A percentile compares a stretch with the other conserved stretches of the same genome.
phyloP scores from a whole-genome alignment of 1,284 basidiomycete species.

The Irpex sp. region DNA sequence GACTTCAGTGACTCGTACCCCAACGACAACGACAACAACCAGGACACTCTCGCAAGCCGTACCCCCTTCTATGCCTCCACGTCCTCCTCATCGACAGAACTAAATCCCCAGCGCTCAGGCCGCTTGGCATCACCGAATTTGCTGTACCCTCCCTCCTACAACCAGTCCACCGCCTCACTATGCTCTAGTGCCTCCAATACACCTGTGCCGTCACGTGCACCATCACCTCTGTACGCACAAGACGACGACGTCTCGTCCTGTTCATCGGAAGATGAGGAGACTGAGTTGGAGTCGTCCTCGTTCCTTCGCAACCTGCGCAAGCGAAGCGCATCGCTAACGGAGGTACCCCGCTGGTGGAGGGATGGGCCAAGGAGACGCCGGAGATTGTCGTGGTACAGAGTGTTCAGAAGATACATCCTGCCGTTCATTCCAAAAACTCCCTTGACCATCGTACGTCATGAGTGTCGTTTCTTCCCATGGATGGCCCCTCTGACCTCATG shows the following conservation, averaged over 20 bases:
- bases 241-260: slow-evolving; percentile 42
- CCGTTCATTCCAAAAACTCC: slow-evolving; percentile 80
- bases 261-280: slow-evolving; percentile 54
- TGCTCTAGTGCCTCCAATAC: slow-evolving; percentile 31
- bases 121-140: slow-evolving; percentile 17
- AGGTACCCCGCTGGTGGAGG: slow-evolving; percentile 34
- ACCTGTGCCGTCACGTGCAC: slow-evolving; percentile 33
- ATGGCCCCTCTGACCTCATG: slow-evolving; percentile 5
- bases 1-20: slow-evolving; percentile 18
- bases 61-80: slow-evolving; percentile 20
- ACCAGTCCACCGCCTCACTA: slow-evolving; percentile 20
- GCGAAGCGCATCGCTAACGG: slow-evolving; percentile 27
- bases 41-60: slow-evolving; percentile 12
- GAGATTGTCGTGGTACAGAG: slow-evolving; percentile 47
- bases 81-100: slow-evolving; percentile 20
- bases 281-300: slow-evolving; percentile 50
- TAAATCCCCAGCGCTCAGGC: slow-evolving; percentile 19
- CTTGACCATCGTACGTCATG: slow-evolving; percentile 65
- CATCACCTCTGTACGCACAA: slow-evolving; percentile 33
- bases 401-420: slow-evolving; percentile 54
- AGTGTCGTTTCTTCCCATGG: not conserved
- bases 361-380: slow-evolving; percentile 29
- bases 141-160: slow-evolving; percentile 22
- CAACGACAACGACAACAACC: slow-evolving; percentile 9
- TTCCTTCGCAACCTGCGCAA: slow-evolving; percentile 35